Evolutionary conservation across 2,329 filamentous ascomycete species (phyloP), one percentile per base, ranked within the genome.

Genomic region (Fusarium sp.): DNA sequence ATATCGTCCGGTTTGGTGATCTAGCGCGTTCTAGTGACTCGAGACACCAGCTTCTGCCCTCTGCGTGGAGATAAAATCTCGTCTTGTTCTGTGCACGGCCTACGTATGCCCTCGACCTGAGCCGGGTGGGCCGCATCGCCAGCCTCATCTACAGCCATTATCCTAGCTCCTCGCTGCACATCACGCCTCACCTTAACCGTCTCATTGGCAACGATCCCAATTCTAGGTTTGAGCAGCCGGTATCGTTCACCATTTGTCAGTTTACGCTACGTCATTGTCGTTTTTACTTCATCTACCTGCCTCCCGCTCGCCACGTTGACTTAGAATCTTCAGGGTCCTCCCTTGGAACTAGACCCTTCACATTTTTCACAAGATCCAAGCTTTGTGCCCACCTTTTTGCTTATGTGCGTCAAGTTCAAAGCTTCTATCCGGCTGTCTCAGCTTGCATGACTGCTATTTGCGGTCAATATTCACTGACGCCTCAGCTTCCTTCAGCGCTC

Each of bases 111-210:
- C 49, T 41, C 36, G 31, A 40, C 53, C 49, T 48, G 58, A 55
- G 43, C 47, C 40, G 38, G 53, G 64, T 66, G 68, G 68, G 45
- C 32, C 66, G 26, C 36, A 45, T 48, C 51, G 53, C 65, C 68
- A 69, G 62, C 61, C 64, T 69, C 64, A 65, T 52, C 43, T 68
- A 61, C 68, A 70, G 49, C 68, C 68, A 70, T 70, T 28, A 71
- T 70, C 68, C 68, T 41, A 35, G 68, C 36, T 65, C 52, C 25
- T 48, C 29, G 19, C 42, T 43, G 39, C 53, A 34, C 32, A 25
- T 50, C 29, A 44, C 29, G 46, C 54, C 53, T 68, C 60, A 53
- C 52, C 46, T 59, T 41, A 38, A 42, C 50, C 53, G 26, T 55
- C 40, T 61, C 55, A 68, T 65, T 68, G 58, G 58, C 49, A 61